Evolutionary conservation across 768 basidiomycete genomes (phyloP).

Genomic region (Aureoboletus auriporus): DNA sequence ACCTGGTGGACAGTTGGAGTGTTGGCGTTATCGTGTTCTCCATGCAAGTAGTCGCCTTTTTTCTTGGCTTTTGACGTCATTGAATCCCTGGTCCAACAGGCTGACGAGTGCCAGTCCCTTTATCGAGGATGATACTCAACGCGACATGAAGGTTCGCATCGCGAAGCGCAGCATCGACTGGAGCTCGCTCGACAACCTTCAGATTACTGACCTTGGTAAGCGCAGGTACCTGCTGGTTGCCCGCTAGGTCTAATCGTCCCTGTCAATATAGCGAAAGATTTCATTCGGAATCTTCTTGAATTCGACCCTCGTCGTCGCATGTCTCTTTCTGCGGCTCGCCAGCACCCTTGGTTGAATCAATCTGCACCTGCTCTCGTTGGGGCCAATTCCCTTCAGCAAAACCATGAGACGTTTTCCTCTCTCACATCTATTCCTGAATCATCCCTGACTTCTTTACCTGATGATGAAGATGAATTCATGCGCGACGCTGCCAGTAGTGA

Average conservation of each 20-base stretch:
- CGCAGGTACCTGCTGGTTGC: not conserved
- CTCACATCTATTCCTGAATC: constrained; percentile 12
- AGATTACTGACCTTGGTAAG: constrained; percentile 48
- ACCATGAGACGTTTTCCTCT: constrained; percentile 3
- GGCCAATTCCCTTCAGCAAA: constrained; percentile 1
- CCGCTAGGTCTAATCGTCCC: not conserved
- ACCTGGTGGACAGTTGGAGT: constrained; percentile 94
- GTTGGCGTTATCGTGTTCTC: constrained; percentile 92
- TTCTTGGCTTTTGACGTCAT: not conserved
- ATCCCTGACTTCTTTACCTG: constrained; percentile 20
- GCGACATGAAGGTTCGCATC: constrained; percentile 61
- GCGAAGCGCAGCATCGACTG: constrained; percentile 60
- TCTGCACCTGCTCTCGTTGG: not conserved
- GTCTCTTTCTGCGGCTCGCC: constrained; percentile 61
- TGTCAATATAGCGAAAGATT: constrained; percentile 56
- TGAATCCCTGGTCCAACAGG: constrained; percentile 38
- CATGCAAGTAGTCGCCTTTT: constrained; percentile 51
- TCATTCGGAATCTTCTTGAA: constrained; percentile 64
- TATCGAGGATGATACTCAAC: constrained; percentile 62
- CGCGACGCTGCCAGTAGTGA: constrained; percentile 8
- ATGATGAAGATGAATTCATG: constrained; percentile 20
- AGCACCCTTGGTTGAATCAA: constrained; percentile 70
- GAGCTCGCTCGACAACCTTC: constrained; percentile 37
- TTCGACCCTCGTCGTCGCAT: constrained; percentile 64
- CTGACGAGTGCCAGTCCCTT: constrained; percentile 77